These are phyloP conservation scores for Calonectria crousiana DNA, from an alignment of 2,329 filamentous ascomycete genomes.

Conservation along the genomic window DNA sequence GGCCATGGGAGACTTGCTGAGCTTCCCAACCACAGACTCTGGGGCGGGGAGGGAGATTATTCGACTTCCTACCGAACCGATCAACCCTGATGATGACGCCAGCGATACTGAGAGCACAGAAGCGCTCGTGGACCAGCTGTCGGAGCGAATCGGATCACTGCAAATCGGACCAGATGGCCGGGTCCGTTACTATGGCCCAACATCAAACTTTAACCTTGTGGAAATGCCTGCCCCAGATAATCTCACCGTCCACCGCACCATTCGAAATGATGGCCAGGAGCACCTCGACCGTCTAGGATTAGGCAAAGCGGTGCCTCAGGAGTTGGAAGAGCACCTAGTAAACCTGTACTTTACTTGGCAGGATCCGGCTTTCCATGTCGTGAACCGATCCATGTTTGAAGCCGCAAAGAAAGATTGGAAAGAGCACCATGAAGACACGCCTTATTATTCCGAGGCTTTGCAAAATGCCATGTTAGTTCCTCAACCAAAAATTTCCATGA, in stretches of 20 bases:
- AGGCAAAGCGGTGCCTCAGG: constrained; percentile 30
- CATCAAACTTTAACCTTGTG: constrained; percentile 44
- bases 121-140: constrained; percentile 42
- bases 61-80: constrained; percentile 17
- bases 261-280: constrained; percentile 41
- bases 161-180: constrained; percentile 41
- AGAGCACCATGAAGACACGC: constrained; percentile 37
- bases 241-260: constrained; percentile 40
- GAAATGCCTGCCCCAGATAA: constrained; percentile 40
- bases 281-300: constrained; percentile 40
- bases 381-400: constrained; percentile 40
- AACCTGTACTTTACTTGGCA: constrained; percentile 40
- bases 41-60: constrained; percentile 6
- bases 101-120: constrained; percentile 40
- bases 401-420: constrained; percentile 25
- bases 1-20: constrained; percentile 18
- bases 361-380: constrained; percentile 39
- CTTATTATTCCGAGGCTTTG: constrained; percentile 45
- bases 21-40: constrained; percentile 15
- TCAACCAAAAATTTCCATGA: no score
- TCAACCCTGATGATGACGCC: constrained; percentile 23
- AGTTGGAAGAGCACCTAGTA: constrained; percentile 32
- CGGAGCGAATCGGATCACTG: constrained; percentile 41
- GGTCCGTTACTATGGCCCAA: constrained; percentile 42
- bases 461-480: constrained; percentile 43